Percentiles rank a stretch among this genome's conserved stretches.
These are phyloP conservation scores for Sergeia podlipaevii DNA, from an alignment of 208 protist species.

Conservation along the genomic window DNA sequence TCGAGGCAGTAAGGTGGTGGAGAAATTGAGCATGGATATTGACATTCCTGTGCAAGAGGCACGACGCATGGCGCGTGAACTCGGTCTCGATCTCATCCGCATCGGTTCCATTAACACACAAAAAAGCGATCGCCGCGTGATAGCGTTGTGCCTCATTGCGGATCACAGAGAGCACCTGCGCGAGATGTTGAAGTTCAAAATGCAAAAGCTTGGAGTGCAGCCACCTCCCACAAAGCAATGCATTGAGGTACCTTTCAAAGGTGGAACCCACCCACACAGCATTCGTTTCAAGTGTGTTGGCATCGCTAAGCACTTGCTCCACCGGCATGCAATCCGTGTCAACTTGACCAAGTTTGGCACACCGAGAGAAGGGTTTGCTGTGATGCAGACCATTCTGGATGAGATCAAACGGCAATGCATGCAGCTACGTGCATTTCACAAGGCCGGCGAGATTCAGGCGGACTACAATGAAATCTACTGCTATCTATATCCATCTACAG, in stretches of 20 bases:
- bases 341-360: slow-evolving; percentile 87
- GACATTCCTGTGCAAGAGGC: slow-evolving; percentile 76
- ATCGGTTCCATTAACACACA: slow-evolving; percentile 63
- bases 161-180: slow-evolving; percentile 83
- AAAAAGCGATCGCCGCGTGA: slow-evolving; percentile 65
- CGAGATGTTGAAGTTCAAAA: slow-evolving; percentile 80
- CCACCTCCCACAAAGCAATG: slow-evolving; percentile 56
- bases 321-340: slow-evolving; percentile 64
- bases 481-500: slow-evolving; percentile 83
- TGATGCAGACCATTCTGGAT: slow-evolving; percentile 77
- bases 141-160: slow-evolving; percentile 72
- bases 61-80: slow-evolving; percentile 63
- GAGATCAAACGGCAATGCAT: slow-evolving; percentile 62
- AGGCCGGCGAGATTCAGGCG: slow-evolving; percentile 53
- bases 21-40: slow-evolving; percentile 43
- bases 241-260: slow-evolving; percentile 83
- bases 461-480: slow-evolving; percentile 85
- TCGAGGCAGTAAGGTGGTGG: background rate
- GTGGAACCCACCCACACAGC: slow-evolving; percentile 79
- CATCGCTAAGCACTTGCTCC: slow-evolving; percentile 76
- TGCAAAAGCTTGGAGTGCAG: slow-evolving; percentile 82
- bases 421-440: slow-evolving; percentile 74
- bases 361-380: slow-evolving; percentile 76
- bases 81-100: slow-evolving; percentile 81
- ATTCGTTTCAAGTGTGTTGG: slow-evolving; percentile 86